Conservation (phyloP, 331 rosid species). For the Malus hybrid region DNA sequence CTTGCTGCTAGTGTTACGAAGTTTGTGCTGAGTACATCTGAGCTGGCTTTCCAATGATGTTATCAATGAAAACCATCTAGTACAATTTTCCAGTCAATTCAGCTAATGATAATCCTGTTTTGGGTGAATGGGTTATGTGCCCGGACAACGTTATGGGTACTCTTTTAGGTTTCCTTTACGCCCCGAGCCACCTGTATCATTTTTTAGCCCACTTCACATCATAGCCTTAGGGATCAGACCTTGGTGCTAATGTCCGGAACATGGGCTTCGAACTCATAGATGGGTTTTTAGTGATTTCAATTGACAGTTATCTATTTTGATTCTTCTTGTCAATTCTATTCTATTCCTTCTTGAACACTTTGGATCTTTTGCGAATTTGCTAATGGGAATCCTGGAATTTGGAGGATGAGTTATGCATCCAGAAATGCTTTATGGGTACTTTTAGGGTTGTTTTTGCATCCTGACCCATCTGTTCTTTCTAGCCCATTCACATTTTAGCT, state of each 20-base stretch:
- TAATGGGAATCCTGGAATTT: slow-evolving; percentile 5
- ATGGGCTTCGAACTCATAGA: background rate
- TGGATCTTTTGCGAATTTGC: background rate
- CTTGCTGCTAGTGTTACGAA: background rate
- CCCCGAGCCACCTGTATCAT: slow-evolving; percentile 8
- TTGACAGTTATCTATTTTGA: background rate
- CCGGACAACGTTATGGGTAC: slow-evolving; percentile 4
- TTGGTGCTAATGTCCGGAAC: background rate
- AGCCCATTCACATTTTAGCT: background rate
- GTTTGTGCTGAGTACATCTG: background rate
- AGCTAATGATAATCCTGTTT: slow-evolving; percentile 7
- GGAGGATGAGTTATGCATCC: slow-evolving; percentile 12
- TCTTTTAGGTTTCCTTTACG: slow-evolving; percentile 11
- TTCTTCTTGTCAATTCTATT: background rate
- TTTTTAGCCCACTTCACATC: slow-evolving; percentile 3
- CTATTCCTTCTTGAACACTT: background rate
- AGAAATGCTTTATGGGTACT: slow-evolving; percentile 5
- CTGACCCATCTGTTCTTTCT: slow-evolving; percentile 1
- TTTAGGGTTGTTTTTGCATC: slow-evolving; percentile 7
- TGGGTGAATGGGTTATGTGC: slow-evolving; percentile 12
- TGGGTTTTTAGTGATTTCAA: background rate
- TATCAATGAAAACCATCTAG: background rate
- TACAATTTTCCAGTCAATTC: background rate
- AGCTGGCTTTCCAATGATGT: background rate
- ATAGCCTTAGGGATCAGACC: background rate